Conservation (phyloP, 139 green algal species). For the Edaphochlamys debaryana region DNA sequence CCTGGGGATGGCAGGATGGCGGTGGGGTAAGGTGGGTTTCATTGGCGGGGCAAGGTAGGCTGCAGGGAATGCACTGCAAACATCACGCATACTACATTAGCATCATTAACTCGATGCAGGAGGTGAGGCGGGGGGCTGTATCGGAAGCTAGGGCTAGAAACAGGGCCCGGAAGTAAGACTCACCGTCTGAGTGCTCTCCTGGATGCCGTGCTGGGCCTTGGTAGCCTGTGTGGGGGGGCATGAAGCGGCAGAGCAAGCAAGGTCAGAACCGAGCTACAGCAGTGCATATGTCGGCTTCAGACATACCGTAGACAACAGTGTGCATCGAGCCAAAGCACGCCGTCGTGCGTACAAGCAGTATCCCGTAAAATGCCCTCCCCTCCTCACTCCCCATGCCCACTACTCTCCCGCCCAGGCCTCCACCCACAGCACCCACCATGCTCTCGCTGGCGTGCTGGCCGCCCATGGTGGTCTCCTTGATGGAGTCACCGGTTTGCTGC, state of each 20-base stretch:
- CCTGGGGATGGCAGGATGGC: neutral
- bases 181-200: neutral
- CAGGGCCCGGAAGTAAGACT: too few species aligned
- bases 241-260: too few species aligned
- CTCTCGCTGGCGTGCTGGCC: neutral
- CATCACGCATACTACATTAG: too few species aligned
- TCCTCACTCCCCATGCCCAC: neutral
- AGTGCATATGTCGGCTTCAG: neutral
- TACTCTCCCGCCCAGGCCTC: neutral
- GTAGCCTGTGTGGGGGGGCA: neutral
- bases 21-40: too few species aligned
- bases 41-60: too few species aligned
- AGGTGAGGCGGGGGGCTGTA: too few species aligned
- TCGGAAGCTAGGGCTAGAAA: too few species aligned
- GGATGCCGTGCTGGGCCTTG: neutral
- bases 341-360: too few species aligned
- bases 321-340: too few species aligned
- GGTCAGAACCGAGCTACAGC: neutral
- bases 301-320: too few species aligned
- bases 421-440: neutral
- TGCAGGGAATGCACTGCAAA: too few species aligned
- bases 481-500: conserved; percentile 14
- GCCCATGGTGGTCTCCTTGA: conserved; percentile 30
- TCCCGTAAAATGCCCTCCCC: neutral
- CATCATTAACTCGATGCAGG: too few species aligned